phyloP scores from a whole-genome alignment of 1,284 basidiomycete species.

The Puccinia hordei region DNA sequence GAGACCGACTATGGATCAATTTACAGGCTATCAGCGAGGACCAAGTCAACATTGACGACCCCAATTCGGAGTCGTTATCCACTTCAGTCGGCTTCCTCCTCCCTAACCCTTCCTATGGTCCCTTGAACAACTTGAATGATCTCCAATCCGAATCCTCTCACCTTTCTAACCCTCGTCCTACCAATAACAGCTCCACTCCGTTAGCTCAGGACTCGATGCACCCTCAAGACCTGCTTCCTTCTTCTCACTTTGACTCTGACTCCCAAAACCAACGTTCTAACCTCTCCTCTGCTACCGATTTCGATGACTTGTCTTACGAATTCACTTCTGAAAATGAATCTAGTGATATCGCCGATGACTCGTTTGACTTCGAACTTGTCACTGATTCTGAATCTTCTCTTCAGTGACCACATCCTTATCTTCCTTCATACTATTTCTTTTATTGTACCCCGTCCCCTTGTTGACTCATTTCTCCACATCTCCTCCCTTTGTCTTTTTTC shows the following conservation, averaged over 20 bases:
- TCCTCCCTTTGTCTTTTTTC: too few relatives aligned
- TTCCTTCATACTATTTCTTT: not conserved
- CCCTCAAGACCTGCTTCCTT: not conserved
- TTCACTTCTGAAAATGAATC: conserved; percentile 2
- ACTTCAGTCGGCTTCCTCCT: conserved; percentile 41
- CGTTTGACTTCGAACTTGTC: conserved; percentile 19
- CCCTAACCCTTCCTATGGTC: not conserved
- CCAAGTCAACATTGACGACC: conserved; percentile 28
- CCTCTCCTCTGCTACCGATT: not conserved
- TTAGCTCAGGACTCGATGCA: too few relatives aligned
- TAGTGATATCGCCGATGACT: conserved; percentile 11
- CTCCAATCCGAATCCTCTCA: not conserved
- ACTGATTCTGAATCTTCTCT: conserved; percentile 11
- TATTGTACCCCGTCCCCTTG: too few relatives aligned
- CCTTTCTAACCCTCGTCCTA: too few relatives aligned
- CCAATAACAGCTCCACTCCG: too few relatives aligned
- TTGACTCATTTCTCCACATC: not conserved
- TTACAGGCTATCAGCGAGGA: conserved; percentile 36
- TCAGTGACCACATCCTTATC: not conserved
- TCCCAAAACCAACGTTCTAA: too few relatives aligned
- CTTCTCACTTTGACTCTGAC: too few relatives aligned
- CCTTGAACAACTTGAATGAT: not conserved
- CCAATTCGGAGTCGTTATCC: conserved; percentile 32
- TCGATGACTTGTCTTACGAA: conserved; percentile 10
- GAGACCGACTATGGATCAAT: conserved; percentile 70